Percentiles rank a stretch among this genome's conserved stretches.
phyloP scores from a whole-genome alignment of 2,329 filamentous ascomycete genomes.

The Colletotrichum graminicola region DNA sequence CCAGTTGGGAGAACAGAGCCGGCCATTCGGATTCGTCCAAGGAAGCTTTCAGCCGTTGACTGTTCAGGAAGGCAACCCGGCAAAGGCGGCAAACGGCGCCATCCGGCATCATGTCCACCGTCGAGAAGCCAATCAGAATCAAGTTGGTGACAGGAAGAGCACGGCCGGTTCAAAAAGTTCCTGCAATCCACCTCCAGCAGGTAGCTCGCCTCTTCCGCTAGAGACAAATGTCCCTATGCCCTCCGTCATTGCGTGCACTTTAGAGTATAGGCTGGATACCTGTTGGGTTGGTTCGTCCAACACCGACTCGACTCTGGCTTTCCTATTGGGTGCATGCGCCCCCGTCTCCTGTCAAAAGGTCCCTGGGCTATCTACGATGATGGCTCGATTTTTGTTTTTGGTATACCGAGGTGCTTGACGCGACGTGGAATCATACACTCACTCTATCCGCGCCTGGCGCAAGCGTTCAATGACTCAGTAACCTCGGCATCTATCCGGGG shows the following conservation, averaged over 20 bases:
- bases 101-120: constrained; percentile 11
- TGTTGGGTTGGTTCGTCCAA: constrained; percentile 14
- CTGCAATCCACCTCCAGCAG: neutral
- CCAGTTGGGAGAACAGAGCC: neutral
- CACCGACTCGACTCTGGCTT: neutral
- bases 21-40: neutral
- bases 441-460: neutral
- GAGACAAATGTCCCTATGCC: constrained; percentile 14
- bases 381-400: neutral
- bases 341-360: constrained; percentile 25
- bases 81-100: constrained; percentile 25
- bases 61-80: constrained; percentile 32
- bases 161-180: constrained; percentile 32
- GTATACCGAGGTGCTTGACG: neutral
- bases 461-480: constrained; percentile 25
- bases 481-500: constrained; percentile 9
- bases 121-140: constrained; percentile 31
- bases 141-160: constrained; percentile 3
- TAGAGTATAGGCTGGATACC: neutral
- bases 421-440: neutral
- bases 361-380: neutral
- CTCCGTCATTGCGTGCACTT: constrained; percentile 6
- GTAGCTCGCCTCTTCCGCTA: constrained; percentile 13
- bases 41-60: neutral
- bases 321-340: constrained; percentile 12